A percentile compares a stretch with the other conserved stretches of the same genome.
Conservation (phyloP, 2,329 filamentous ascomycete genomes). For the Colletotrichum limetticola region DNA sequence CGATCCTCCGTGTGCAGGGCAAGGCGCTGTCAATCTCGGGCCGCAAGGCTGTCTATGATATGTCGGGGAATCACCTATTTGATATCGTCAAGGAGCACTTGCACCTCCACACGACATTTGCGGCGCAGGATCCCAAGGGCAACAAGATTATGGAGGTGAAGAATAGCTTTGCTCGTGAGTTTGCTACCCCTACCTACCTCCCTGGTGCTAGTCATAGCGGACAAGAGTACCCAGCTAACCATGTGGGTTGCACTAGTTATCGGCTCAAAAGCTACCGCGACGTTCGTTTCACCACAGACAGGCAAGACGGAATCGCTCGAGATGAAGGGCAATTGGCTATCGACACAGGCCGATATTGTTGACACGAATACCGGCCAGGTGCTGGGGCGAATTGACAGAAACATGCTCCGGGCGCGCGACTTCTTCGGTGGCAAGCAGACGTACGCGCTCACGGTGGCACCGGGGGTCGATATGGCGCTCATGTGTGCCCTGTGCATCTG, state of each 20-base stretch:
- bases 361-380: slow-evolving; percentile 59
- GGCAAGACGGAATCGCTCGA: slow-evolving; percentile 57
- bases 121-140: slow-evolving; percentile 55
- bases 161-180: slow-evolving; percentile 42
- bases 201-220: too few species aligned
- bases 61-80: slow-evolving; percentile 65
- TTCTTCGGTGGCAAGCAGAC: slow-evolving; percentile 71
- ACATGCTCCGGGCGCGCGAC: slow-evolving; percentile 66
- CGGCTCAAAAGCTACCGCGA: slow-evolving; percentile 64
- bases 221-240: background rate
- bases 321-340: slow-evolving; percentile 72
- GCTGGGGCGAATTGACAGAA: slow-evolving; percentile 69
- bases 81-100: slow-evolving; percentile 65
- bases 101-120: slow-evolving; percentile 63
- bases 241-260: slow-evolving; percentile 51
- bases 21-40: slow-evolving; percentile 62
- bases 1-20: slow-evolving; percentile 67
- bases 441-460: slow-evolving; percentile 72
- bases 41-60: slow-evolving; percentile 67
- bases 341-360: slow-evolving; percentile 67
- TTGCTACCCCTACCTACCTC: too few species aligned
- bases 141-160: slow-evolving; percentile 65
- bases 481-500: slow-evolving; percentile 75
- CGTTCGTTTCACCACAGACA: slow-evolving; percentile 61
- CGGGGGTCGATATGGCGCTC: slow-evolving; percentile 73